Percentiles rank a stretch among this genome's conserved stretches.
Evolutionary conservation across 371 early-diverging fungal species (phyloP).

Genomic region (Mortierella sp.): DNA sequence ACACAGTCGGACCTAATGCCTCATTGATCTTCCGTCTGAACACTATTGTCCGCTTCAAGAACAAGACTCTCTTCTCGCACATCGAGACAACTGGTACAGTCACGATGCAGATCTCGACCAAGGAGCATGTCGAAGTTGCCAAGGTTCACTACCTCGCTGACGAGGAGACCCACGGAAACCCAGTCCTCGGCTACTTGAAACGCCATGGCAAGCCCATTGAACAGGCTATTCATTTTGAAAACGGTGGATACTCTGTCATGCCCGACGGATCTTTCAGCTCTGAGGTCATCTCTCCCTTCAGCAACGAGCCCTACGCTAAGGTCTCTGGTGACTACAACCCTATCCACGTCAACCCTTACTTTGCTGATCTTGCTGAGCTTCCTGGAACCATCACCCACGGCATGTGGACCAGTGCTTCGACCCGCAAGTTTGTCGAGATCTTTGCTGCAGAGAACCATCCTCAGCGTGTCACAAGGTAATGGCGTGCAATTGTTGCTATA

Average conservation of each 20-base stretch:
- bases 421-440: conserved; percentile 94
- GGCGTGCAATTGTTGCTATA: background rate
- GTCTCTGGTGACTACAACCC: conserved; percentile 95
- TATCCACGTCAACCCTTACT: conserved; percentile 96
- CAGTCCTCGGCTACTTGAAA: conserved; percentile 84
- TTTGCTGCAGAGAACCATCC: conserved; percentile 96
- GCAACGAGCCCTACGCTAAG: conserved; percentile 89
- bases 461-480: conserved; percentile 75
- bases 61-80: conserved; percentile 72
- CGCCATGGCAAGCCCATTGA: conserved; percentile 84
- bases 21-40: conserved; percentile 86
- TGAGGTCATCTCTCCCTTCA: conserved; percentile 80
- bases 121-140: conserved; percentile 87
- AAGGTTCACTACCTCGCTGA: conserved; percentile 81
- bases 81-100: conserved; percentile 86
- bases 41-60: conserved; percentile 83
- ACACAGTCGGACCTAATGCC: conserved; percentile 76
- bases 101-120: conserved; percentile 84
- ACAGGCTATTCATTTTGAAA: conserved; percentile 82
- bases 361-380: conserved; percentile 91
- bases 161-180: conserved; percentile 78
- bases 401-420: conserved; percentile 97
- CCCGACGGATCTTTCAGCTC: conserved; percentile 88
- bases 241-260: conserved; percentile 94
- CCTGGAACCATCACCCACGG: conserved; percentile 98